phyloP scores from a whole-genome alignment of 2,329 filamentous ascomycete species.

The Verticillium zaregamsianum region DNA sequence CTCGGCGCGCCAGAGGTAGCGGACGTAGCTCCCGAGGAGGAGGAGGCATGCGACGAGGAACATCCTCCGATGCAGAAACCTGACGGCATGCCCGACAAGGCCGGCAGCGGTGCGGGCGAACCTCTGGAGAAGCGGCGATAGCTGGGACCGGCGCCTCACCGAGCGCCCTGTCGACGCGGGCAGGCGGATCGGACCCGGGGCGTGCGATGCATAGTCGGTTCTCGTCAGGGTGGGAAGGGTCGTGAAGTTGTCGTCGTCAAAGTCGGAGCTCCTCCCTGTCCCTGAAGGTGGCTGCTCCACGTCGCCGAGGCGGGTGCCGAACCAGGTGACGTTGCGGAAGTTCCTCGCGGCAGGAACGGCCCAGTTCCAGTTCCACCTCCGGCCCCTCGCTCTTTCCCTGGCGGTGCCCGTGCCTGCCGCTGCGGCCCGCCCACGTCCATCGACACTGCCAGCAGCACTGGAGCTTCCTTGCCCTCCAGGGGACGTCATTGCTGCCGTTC shows the following conservation, averaged over 20 bases:
- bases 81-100: not conserved
- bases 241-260: not conserved
- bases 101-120: not conserved
- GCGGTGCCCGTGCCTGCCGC: too few relatives aligned
- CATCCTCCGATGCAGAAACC: constrained; percentile 17
- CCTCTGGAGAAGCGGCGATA: not conserved
- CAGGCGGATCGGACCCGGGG: not conserved
- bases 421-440: too few relatives aligned
- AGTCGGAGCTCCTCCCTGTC: not conserved
- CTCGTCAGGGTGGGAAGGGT: not conserved
- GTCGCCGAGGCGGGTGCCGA: not conserved
- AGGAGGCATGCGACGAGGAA: constrained; percentile 32
- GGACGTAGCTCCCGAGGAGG: constrained; percentile 29
- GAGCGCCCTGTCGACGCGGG: not conserved
- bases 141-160: not conserved
- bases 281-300: not conserved
- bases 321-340: not conserved
- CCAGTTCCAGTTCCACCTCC: not conserved
- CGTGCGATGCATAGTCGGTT: not conserved
- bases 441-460: too few relatives aligned
- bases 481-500: not conserved
- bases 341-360: not conserved
- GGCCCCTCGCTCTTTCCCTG: not conserved
- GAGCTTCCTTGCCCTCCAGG: not conserved
- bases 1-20: constrained; percentile 42